phyloP scores from a whole-genome alignment of 2,329 filamentous ascomycete species.

The Penicillium janthinellum region DNA sequence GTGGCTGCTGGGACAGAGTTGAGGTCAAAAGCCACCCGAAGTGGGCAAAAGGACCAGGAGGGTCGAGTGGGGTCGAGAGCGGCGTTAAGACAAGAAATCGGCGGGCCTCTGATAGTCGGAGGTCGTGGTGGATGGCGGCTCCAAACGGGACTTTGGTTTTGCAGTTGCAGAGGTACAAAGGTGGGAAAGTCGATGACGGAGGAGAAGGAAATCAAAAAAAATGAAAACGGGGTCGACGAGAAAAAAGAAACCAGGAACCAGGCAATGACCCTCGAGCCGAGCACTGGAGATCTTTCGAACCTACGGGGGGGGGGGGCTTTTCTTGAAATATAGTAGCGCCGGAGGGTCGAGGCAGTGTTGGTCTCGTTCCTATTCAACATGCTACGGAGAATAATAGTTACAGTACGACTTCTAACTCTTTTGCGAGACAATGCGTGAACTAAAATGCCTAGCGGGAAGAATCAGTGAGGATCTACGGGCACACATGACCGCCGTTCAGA shows the following conservation, averaged over 20 bases:
- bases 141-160: neutral
- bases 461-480: constrained; percentile 17
- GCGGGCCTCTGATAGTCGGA: neutral
- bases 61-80: neutral
- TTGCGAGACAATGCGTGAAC: neutral
- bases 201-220: neutral
- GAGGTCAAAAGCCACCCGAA: constrained; percentile 2
- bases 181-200: neutral
- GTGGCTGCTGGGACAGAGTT: constrained; percentile 1
- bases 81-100: neutral
- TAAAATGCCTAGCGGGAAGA: neutral
- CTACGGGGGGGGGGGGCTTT: neutral
- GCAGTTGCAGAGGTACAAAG: neutral
- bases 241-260: constrained; percentile 1
- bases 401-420: neutral
- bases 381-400: neutral
- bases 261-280: neutral
- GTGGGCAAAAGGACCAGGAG: constrained; percentile 1
- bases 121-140: neutral
- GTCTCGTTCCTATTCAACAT: neutral
- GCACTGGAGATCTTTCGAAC: neutral
- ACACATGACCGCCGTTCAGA: constrained; percentile 25
- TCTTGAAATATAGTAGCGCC: neutral
- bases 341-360: neutral
- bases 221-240: neutral